Percentiles rank a stretch among this genome's conserved stretches.
These are phyloP conservation scores for Fusarium musae DNA, from an alignment of 2,329 filamentous ascomycete species.

Conservation along the genomic window DNA sequence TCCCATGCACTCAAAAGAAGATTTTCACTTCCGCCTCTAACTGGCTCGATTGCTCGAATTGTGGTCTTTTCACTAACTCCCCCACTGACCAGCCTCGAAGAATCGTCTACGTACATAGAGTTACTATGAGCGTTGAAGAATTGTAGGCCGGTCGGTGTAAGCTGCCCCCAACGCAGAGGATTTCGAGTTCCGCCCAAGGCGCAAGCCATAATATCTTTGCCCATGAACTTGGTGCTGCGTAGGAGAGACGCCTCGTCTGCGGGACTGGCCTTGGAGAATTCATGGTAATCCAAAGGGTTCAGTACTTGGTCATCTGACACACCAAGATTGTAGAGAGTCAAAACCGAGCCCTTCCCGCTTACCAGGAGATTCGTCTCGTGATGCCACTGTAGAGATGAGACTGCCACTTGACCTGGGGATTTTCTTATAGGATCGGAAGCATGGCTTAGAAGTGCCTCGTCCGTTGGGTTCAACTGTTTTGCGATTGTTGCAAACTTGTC, in stretches of 20 bases:
- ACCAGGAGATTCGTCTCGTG: conserved; percentile 45
- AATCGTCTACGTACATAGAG: conserved; percentile 26
- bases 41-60: conserved; percentile 59
- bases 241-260: conserved; percentile 43
- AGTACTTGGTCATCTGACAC: conserved; percentile 16
- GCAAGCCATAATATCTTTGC: conserved; percentile 57
- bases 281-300: conserved; percentile 38
- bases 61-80: conserved; percentile 51
- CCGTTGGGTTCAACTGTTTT: conserved; percentile 35
- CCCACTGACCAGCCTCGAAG: conserved; percentile 34
- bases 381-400: conserved; percentile 51
- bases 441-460: conserved; percentile 4
- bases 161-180: conserved; percentile 58
- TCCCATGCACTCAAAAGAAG: conserved; percentile 64
- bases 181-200: conserved; percentile 55
- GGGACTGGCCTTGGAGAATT: conserved; percentile 39
- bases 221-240: conserved; percentile 58
- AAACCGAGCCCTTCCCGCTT: conserved; percentile 45
- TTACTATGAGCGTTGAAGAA: conserved; percentile 51
- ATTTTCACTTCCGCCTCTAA: conserved; percentile 52
- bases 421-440: conserved; percentile 35
- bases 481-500: conserved; percentile 45
- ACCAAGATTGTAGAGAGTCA: conserved; percentile 47
- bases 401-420: conserved; percentile 47
- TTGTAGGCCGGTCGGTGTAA: conserved; percentile 59